Evolutionary conservation across 2,329 filamentous ascomycete species (phyloP).

Genomic region (Cordyceps militaris): DNA sequence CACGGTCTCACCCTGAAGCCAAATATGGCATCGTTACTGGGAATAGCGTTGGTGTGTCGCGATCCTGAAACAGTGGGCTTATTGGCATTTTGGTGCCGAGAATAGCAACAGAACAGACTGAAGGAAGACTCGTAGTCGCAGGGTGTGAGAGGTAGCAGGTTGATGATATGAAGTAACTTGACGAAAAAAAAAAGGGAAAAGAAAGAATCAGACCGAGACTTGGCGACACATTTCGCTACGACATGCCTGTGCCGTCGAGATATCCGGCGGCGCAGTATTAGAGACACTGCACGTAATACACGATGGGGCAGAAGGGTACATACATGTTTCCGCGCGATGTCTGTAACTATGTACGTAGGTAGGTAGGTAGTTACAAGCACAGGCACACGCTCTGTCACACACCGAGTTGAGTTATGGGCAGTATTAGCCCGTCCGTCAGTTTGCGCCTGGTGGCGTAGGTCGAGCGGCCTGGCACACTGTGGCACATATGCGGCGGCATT

Average conservation of each 20-base stretch:
- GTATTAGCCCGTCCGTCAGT: not conserved
- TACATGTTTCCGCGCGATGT: not conserved
- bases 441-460: constrained; percentile 6
- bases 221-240: not conserved
- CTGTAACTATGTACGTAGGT: no score
- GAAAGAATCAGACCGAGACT: not conserved
- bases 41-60: not conserved
- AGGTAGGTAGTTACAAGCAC: not conserved
- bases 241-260: not conserved
- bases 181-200: not conserved
- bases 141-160: not conserved
- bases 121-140: not conserved
- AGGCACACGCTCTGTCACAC: not conserved
- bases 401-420: not conserved
- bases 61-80: constrained; percentile 12
- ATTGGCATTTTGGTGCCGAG: not conserved
- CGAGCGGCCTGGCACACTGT: constrained; percentile 4
- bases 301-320: not conserved
- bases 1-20: not conserved
- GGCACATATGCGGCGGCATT: not conserved
- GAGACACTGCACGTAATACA: constrained; percentile 4
- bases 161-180: not conserved
- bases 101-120: not conserved
- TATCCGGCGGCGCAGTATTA: not conserved
- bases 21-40: not conserved